These are phyloP conservation scores for Isatis lusitanica DNA, from an alignment of 441 rosid genomes.

Conservation along the genomic window DNA sequence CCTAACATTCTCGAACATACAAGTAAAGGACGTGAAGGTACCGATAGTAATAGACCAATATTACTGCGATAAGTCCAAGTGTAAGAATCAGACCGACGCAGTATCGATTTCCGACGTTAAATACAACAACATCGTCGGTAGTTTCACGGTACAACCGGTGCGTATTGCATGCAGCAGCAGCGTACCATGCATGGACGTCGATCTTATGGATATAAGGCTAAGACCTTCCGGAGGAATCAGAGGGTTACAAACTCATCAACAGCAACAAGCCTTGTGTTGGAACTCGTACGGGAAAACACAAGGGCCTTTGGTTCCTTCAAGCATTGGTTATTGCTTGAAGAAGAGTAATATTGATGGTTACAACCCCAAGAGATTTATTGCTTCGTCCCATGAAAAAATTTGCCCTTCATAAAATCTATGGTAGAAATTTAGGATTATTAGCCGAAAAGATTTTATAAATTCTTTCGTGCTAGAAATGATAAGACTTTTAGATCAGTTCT, in stretches of 20 bases:
- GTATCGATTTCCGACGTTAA: constrained; percentile 66
- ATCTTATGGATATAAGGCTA: constrained; percentile 58
- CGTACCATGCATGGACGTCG: constrained; percentile 71
- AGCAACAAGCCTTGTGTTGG: constrained; percentile 60
- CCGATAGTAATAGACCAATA: constrained; percentile 82
- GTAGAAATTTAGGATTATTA: background rate
- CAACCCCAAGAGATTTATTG: constrained; percentile 36
- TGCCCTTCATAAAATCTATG: constrained; percentile 34
- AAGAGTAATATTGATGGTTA: constrained; percentile 42
- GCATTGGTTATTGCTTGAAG: constrained; percentile 69
- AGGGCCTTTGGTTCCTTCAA: constrained; percentile 71
- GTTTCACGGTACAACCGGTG: constrained; percentile 61
- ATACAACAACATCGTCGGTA: constrained; percentile 63
- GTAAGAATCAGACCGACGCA: constrained; percentile 75
- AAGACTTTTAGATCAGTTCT: background rate
- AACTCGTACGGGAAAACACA: constrained; percentile 79
- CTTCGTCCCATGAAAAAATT: constrained; percentile 51
- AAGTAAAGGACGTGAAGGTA: constrained; percentile 63
- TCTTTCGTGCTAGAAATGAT: background rate
- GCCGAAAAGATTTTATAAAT: background rate
- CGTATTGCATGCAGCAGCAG: constrained; percentile 70
- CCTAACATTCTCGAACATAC: constrained; percentile 67
- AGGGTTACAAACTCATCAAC: constrained; percentile 41
- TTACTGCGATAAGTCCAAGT: constrained; percentile 74
- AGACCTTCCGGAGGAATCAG: constrained; percentile 43